Percentiles rank a stretch among this genome's conserved stretches.
These are phyloP conservation scores for Penicillium sp. DNA, from an alignment of 2,329 filamentous ascomycete species.

Conservation along the genomic window DNA sequence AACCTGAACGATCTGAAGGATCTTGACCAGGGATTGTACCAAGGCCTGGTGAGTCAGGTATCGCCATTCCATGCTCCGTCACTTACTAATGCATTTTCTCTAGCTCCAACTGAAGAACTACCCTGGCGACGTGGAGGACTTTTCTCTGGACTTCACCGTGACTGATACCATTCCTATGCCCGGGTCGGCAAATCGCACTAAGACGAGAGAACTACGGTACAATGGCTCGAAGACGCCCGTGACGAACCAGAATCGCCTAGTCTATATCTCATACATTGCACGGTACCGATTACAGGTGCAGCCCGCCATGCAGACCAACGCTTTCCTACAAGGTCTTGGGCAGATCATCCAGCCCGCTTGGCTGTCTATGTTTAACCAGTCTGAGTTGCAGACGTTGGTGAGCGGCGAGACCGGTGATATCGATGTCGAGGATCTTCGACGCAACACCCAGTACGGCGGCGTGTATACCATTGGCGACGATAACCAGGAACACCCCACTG, in stretches of 20 bases:
- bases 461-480: constrained; percentile 91
- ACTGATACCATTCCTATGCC: constrained; percentile 68
- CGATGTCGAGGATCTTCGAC: constrained; percentile 82
- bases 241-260: constrained; percentile 87
- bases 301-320: constrained; percentile 78
- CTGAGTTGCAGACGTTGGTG: constrained; percentile 89
- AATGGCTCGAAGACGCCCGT: constrained; percentile 78
- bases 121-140: constrained; percentile 76
- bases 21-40: constrained; percentile 87
- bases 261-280: constrained; percentile 94
- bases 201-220: constrained; percentile 76
- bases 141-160: constrained; percentile 87
- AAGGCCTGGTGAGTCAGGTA: constrained; percentile 68
- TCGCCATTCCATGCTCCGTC: background rate
- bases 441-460: constrained; percentile 85
- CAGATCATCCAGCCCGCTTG: constrained; percentile 89
- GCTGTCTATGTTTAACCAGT: constrained; percentile 98
- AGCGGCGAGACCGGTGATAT: constrained; percentile 86
- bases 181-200: constrained; percentile 62
- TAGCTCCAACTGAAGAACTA: constrained; percentile 80
- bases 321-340: constrained; percentile 84
- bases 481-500: constrained; percentile 79
- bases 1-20: constrained; percentile 93
- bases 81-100: constrained; percentile 8
- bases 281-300: constrained; percentile 85